Evolutionary conservation across 2,329 filamentous ascomycete genomes (phyloP).

Genomic region (Clonostachys rhizophaga): DNA sequence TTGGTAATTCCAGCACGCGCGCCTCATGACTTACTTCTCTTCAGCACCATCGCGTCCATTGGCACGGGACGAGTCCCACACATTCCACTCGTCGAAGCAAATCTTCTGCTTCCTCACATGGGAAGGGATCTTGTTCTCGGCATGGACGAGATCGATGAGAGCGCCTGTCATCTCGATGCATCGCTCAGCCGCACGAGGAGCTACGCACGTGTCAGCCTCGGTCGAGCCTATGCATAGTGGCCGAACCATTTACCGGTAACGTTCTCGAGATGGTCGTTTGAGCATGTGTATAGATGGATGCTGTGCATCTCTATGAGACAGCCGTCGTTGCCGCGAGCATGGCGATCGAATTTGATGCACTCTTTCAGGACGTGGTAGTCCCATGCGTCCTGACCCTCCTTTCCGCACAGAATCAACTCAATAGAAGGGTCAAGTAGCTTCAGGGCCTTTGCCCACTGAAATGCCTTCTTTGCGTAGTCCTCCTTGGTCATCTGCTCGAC

Average conservation of each 20-base stretch:
- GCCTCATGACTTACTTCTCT: conserved; percentile 34
- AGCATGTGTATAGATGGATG: conserved; percentile 74
- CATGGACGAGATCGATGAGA: conserved; percentile 68
- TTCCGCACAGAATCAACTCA: conserved; percentile 68
- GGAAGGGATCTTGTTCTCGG: conserved; percentile 59
- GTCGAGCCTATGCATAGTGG: neutral
- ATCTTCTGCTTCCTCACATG: conserved; percentile 62
- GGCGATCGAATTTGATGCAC: conserved; percentile 43
- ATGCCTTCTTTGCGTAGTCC: conserved; percentile 63
- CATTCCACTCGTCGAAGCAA: conserved; percentile 84
- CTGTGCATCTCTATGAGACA: conserved; percentile 72
- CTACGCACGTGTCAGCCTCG: conserved; percentile 16
- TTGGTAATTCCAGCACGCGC: neutral
- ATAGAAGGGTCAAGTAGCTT: conserved; percentile 68
- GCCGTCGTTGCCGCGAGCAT: conserved; percentile 22
- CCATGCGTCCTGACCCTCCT: conserved; percentile 66
- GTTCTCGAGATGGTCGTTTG: conserved; percentile 39
- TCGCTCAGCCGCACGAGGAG: conserved; percentile 67
- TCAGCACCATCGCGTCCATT: conserved; percentile 71
- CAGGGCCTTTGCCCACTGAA: conserved; percentile 68
- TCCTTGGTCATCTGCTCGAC: conserved; percentile 65
- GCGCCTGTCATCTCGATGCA: conserved; percentile 66
- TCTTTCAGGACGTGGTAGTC: conserved; percentile 70
- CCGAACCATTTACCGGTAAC: conserved; percentile 28
- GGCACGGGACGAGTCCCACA: conserved; percentile 70